Percentiles rank a stretch among this genome's conserved stretches.
These are phyloP conservation scores for Tetrahymena elliotti DNA, from an alignment of 73 alveolate species.

Conservation along the genomic window DNA sequence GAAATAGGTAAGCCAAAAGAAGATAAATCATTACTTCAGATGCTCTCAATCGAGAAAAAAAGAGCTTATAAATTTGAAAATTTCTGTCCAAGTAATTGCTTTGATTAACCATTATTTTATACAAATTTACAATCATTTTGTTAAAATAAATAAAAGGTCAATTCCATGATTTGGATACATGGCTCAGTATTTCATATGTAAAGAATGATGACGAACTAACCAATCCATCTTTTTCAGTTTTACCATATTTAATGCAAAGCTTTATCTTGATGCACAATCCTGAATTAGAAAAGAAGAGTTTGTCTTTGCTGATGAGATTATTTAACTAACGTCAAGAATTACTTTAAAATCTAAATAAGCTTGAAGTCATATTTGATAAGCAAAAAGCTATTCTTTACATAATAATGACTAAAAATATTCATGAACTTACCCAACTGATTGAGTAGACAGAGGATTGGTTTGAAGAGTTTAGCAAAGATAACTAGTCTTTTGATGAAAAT, in stretches of 20 bases:
- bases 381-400: slow-evolving; percentile 10
- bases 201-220: slow-evolving; percentile 4
- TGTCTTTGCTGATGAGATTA: slow-evolving; percentile 19
- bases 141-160: background rate
- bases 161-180: background rate
- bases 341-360: slow-evolving; percentile 6
- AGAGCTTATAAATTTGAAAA: background rate
- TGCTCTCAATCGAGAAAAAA: background rate
- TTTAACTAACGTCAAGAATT: slow-evolving; percentile 37
- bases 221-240: slow-evolving; percentile 6
- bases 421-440: slow-evolving; percentile 6
- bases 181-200: background rate
- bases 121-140: background rate
- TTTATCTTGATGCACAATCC: slow-evolving; percentile 15
- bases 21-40: slow-evolving; percentile 4
- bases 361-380: slow-evolving; percentile 14
- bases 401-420: slow-evolving; percentile 4
- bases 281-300: slow-evolving; percentile 12
- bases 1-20: background rate
- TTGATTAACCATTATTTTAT: background rate
- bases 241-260: slow-evolving; percentile 28
- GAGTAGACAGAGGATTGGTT: slow-evolving; percentile 39
- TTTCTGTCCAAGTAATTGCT: background rate
- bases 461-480: slow-evolving; percentile 16
- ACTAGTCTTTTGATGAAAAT: background rate